A percentile compares a stretch with the other conserved stretches of the same genome.
phyloP scores from a whole-genome alignment of 1,284 basidiomycete species.

The Porphyrellus sp. region DNA sequence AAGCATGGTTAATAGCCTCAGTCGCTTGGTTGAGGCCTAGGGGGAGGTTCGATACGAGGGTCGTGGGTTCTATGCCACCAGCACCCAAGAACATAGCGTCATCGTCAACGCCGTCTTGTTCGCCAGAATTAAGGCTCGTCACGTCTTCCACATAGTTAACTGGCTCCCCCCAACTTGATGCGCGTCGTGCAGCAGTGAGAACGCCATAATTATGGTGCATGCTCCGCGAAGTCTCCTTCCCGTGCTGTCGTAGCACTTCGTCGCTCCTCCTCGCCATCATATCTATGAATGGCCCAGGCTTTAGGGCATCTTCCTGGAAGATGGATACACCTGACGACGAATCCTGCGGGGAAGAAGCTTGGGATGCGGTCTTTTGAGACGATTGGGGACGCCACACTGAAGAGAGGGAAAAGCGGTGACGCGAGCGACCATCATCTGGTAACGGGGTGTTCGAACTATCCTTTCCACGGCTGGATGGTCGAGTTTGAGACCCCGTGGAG shows the following conservation, averaged over 20 bases:
- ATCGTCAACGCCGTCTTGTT: slow-evolving; percentile 41
- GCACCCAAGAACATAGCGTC: slow-evolving; percentile 51
- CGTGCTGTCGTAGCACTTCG: slow-evolving; percentile 33
- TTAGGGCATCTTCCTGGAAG: slow-evolving; percentile 21
- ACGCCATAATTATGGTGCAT: slow-evolving; percentile 32
- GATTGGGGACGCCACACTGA: slow-evolving; percentile 27
- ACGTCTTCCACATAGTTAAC: slow-evolving; percentile 47
- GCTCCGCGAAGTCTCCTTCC: slow-evolving; percentile 21
- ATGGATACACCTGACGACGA: slow-evolving; percentile 30
- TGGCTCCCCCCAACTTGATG: slow-evolving; percentile 62
- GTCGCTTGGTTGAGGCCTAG: slow-evolving; percentile 35
- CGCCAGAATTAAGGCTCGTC: slow-evolving; percentile 51
- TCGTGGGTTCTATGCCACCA: slow-evolving; percentile 47
- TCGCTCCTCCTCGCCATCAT: slow-evolving; percentile 34
- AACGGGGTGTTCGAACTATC: slow-evolving; percentile 21
- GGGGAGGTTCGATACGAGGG: slow-evolving; percentile 40
- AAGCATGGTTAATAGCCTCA: slow-evolving; percentile 28
- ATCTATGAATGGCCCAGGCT: slow-evolving; percentile 22
- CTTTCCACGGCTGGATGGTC: slow-evolving; percentile 27
- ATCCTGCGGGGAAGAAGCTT: slow-evolving; percentile 31
- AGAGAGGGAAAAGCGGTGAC: slow-evolving; percentile 31
- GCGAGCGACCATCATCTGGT: slow-evolving; percentile 21
- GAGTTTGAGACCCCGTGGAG: slow-evolving; percentile 20
- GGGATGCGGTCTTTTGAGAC: slow-evolving; percentile 24
- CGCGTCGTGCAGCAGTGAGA: slow-evolving; percentile 47